Base-by-base conservation (phyloP, 2,329 filamentous ascomycete genomes). In the Pseudogymnoascus sp. region DNA sequence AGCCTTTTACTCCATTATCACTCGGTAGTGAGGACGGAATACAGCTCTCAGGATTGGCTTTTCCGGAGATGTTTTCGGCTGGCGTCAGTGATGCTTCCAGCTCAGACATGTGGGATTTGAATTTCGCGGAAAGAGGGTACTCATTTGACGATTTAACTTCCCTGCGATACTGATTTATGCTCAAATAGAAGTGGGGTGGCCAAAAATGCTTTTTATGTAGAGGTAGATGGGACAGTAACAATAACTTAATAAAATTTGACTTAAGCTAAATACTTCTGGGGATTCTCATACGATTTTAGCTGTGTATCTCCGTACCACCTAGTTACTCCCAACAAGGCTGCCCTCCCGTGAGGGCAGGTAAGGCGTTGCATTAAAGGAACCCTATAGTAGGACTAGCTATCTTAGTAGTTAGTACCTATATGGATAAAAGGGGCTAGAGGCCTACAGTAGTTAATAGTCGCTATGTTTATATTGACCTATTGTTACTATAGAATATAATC, bases 81-180 rank as follows among this genome's bases (percentile, higher is more conserved):
- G 50, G 26, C n/a, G 50, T 56, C n/a, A 56, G 50, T n/a, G 26
- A 56, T 13, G 17, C 50, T 56, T 56, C 50, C n/a, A 56, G 50
- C 50, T 56, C 50, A 5, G 50, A 56, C 50, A 56, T 56, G 50
- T 56, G 50, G 50, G 50, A 33, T 33, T 56, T 56, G 50, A 56
- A 56, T 56, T 56, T 13, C 29, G 26, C 50, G n/a, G 50, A 56
- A 11, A 56, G 29, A 33, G 50, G 50, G 10, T 56, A 33, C 21
- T 56, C 50, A 56, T 56, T 56, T 56, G 50, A 56, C 29, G 50
- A 56, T 19, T 15, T 33, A 56, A 13, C n/a, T 56, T 33, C 26
- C 26, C 26, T 56, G n/a, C 50, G 29, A 33, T 56, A 56, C 33
- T 56, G 50, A 56, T 33, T 56, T 33, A 33, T 33, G 50, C 10